Base-by-base conservation (phyloP, 2,329 filamentous ascomycete genomes). In the Lasiodiplodia hormozganensis region DNA sequence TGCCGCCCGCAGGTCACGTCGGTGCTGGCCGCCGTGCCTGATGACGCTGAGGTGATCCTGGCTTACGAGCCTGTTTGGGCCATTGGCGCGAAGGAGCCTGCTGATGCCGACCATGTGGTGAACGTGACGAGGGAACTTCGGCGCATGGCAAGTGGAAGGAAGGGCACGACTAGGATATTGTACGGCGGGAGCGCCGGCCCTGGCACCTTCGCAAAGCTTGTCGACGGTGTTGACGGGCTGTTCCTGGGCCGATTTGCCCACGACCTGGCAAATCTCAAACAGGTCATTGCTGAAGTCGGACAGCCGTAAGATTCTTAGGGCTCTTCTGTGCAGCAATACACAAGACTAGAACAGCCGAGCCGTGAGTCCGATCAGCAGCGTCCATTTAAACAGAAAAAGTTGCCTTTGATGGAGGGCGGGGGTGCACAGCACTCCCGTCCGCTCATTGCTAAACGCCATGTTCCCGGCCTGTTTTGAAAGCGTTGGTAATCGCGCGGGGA, bases 11-110 rank as follows among this genome's bases (percentile, higher is more conserved):
- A 95, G 78, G 84, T 96, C 68, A 83, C 84, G 49, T 82, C 87
- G 1, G 88, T 92, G 2, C 76, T 96, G 64, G 81, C 81, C 0
- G 86, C 84, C 0, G 82, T 95, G 8, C 85, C 89, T 0, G 82
- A 83, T 12, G 83, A 88, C 18, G 87, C 88, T 0, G 90, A 93
- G 58, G 85, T 96, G 5, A 87, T 95, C 7, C 85, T 96, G 68
- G 93, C 93, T 0, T 96, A 96, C 76, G 93, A 96, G 82, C 93
- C 93, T 8, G 92, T 96, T 1, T 96, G 93, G 93, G 93, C 93
- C 0, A 96, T 96, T 78, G 93, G 93, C 0, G 89, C 92, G 11
- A 82, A 86, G 1, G 83, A 90, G 74, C 92, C 93, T 2, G 93
- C 93, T 0, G 85, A 85, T 8, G 86, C 89, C 21, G 89, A 90